Conservation (phyloP, 2,329 filamentous ascomycete species). For the Venturiaceae sp. region DNA sequence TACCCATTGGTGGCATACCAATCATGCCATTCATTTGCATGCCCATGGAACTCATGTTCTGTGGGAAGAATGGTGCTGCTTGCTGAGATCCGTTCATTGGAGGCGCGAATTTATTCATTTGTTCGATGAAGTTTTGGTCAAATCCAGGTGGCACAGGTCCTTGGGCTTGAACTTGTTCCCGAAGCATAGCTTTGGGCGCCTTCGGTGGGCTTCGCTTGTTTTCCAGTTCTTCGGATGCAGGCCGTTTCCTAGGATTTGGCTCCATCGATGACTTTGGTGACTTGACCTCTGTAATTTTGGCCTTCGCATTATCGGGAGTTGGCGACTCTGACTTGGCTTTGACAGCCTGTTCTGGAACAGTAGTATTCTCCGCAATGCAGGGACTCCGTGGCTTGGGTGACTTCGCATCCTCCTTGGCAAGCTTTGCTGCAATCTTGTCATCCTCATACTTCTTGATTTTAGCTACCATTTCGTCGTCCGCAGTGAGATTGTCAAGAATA, state of each 20-base stretch:
- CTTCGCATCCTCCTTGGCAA: conserved; percentile 6
- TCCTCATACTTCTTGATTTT: conserved; percentile 69
- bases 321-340: neutral
- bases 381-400: conserved; percentile 11
- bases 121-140: conserved; percentile 31
- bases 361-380: conserved; percentile 13
- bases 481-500: conserved; percentile 78
- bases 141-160: conserved; percentile 27
- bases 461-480: conserved; percentile 67
- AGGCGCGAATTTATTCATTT: conserved; percentile 33
- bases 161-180: conserved; percentile 23
- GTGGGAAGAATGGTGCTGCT: neutral
- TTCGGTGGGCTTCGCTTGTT: conserved; percentile 31
- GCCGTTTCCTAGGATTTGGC: conserved; percentile 59
- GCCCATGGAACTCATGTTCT: conserved; percentile 35
- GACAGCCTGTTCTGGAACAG: neutral
- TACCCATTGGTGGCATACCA: conserved; percentile 28
- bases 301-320: conserved; percentile 14
- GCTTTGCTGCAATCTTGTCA: conserved; percentile 30
- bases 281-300: conserved; percentile 22
- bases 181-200: conserved; percentile 35
- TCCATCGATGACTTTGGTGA: conserved; percentile 25
- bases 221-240: conserved; percentile 59
- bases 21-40: conserved; percentile 32
- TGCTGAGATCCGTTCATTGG: neutral